A percentile compares a stretch with the other conserved stretches of the same genome.
Conservation (phyloP, 1,284 basidiomycete genomes). For the Garcileccinum viscosum region DNA sequence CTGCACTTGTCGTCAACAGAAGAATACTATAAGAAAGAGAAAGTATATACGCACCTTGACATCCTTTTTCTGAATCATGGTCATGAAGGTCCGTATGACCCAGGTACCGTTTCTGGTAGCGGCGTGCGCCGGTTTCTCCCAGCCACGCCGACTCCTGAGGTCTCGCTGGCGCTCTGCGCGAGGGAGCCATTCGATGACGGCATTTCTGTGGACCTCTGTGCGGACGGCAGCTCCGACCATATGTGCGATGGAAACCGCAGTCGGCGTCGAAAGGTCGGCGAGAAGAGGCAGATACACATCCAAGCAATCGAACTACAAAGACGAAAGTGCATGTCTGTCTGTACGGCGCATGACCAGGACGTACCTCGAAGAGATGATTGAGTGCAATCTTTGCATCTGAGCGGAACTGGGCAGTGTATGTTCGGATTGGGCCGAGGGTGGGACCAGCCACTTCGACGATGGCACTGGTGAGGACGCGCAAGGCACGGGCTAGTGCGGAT, state of each 20-base stretch:
- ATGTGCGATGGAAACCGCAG: slow-evolving; percentile 58
- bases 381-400: slow-evolving; percentile 61
- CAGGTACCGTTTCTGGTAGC: slow-evolving; percentile 60
- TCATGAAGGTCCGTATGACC: slow-evolving; percentile 58
- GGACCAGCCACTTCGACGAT: slow-evolving; percentile 71
- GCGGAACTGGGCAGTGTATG: slow-evolving; percentile 50
- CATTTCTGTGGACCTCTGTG: slow-evolving; percentile 57
- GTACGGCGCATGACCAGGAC: slow-evolving; percentile 30
- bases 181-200: slow-evolving; percentile 71
- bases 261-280: slow-evolving; percentile 45
- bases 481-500: slow-evolving; percentile 64
- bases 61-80: slow-evolving; percentile 56
- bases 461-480: slow-evolving; percentile 61
- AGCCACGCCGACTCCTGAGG: slow-evolving; percentile 66
- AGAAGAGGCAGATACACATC: slow-evolving; percentile 73
- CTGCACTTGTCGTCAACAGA: slow-evolving; percentile 40
- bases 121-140: slow-evolving; percentile 59
- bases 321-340: neutral
- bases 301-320: slow-evolving; percentile 56
- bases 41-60: slow-evolving; percentile 50
- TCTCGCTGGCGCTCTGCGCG: slow-evolving; percentile 58
- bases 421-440: slow-evolving; percentile 65
- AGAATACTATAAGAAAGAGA: neutral
- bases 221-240: slow-evolving; percentile 61
- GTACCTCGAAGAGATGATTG: slow-evolving; percentile 63